Base-by-base conservation (phyloP, 768 basidiomycete species). In the Tulasnella sp. region DNA sequence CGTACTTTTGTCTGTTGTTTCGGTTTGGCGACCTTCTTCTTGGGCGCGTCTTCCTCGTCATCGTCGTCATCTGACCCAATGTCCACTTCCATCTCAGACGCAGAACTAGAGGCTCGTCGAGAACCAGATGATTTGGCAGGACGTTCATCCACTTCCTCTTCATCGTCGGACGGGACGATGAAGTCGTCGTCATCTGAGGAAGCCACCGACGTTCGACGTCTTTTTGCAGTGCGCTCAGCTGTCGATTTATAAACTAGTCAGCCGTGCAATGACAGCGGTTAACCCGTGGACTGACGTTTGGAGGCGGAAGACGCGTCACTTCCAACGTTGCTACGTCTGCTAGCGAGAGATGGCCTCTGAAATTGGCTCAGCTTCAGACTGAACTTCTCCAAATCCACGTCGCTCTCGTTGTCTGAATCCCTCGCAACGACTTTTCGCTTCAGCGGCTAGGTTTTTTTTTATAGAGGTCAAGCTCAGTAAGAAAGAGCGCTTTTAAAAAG, bases 161-260 rank as follows among this genome's bases (percentile, higher is more conserved):
- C 51, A 27, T 60, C 59, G 45, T 82, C 82, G 45, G 81, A 81
- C 19, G 83, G 79, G 41, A 78, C 83, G 65, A 88, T 78, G 66
- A 90, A 89, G 61, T 87, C 80, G 64, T 78, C 84, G 51, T 88
- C 53, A 17, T 55, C 49, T 1, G 27, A 0, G 23, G 43, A 51
- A 15, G 51, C 56, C 17, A 21, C 9, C 11, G 45, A 49, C n/a
- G 48, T 61, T 9, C 47, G 51, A 27, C 47, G 44, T 43, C 32
- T 54, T 41, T 54, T 54, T 9, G 23, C 30, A 34, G 43, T 24
- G 19, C 38, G 38, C 21, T 21, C 13, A 5, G 21, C 43, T 56
- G 26, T 5, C 21, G 26, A 30, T 23, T 24, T 23, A 38, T 13
- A 41, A 41, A 19, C n/a, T 19, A 17, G 53, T 17, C 38, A n/a